Evolutionary conservation across 2,329 filamentous ascomycete species (phyloP), one percentile per base, ranked within the genome.

Genomic region (Pseudopithomyces chartarum): DNA sequence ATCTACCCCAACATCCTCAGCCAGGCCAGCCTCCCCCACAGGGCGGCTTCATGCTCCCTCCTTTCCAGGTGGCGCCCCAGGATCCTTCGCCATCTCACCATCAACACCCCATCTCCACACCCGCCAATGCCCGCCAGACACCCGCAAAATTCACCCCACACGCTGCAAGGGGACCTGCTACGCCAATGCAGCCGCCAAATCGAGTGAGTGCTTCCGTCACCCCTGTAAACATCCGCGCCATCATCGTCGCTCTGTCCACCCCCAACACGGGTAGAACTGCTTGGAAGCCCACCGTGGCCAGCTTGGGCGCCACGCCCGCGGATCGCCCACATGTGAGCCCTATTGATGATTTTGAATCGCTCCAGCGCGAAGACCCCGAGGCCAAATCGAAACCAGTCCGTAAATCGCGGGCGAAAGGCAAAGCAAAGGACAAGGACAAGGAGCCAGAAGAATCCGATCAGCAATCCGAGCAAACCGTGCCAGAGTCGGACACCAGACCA

Each of bases 41-140:
- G 49, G 73, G 79, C 47, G 80, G 79, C 15, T 76, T 78, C 56
- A 80, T 81, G 75, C 70, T 81, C 34, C 78, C 79, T 45, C 79
- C 79, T 4, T 82, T 81, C 62, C 77, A 80, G 53, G 76, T 81
- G 12, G 69, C 73, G n/a, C 74, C 76, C 8, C 79, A 81, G 57
- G 77, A 78, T 47, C 77, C 76, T 5, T 76, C 68, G 46, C 70
- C 69, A 58, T 68, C 71, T 11, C 72, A 75, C 40, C 69, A 70
- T 23, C 61, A 71, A 46, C 60, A 67, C 15, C 67, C 68, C 19
- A 59, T 67, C 2, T 71, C 71, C 6, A 74, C 73, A 17, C 73
- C 71, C 32, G 56, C 60, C 2, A 62, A 57, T 49, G 61, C 60
- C 23, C 65, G 64, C 19, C 63, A 66, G 13, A 51, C 39, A 23